These are phyloP conservation scores for Chlorella sp. DNA, from an alignment of 139 green algal species.

Conservation along the genomic window DNA sequence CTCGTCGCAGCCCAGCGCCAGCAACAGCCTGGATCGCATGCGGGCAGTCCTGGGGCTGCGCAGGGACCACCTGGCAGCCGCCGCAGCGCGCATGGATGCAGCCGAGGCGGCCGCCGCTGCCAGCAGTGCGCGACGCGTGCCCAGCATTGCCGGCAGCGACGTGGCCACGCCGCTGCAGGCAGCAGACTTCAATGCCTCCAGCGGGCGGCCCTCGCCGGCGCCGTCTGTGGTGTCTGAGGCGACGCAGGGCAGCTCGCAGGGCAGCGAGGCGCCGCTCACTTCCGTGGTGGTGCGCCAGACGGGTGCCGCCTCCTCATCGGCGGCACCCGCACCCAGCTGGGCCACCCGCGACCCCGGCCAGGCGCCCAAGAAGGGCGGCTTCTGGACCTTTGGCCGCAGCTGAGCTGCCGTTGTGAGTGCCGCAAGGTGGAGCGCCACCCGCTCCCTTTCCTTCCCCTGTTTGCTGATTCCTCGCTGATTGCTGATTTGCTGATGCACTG, in stretches of 20 bases:
- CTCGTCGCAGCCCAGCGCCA: background rate
- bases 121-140: no score
- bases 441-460: no score
- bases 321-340: background rate
- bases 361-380: background rate
- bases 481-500: no score
- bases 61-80: slow-evolving; percentile 14
- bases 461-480: no score
- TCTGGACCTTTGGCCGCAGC: no score
- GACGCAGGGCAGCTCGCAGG: background rate
- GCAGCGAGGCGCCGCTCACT: background rate
- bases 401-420: background rate
- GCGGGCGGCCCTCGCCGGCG: background rate
- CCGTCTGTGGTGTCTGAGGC: no score
- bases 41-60: background rate
- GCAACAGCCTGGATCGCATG: slow-evolving; percentile 5
- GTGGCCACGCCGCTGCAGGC: background rate
- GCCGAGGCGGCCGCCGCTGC: background rate
- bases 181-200: background rate
- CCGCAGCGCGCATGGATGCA: slow-evolving; percentile 7
- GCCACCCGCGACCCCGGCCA: slow-evolving; percentile 1
- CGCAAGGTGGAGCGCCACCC: no score
- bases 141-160: background rate
- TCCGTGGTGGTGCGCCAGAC: background rate
- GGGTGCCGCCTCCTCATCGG: background rate